Evolutionary conservation across 441 rosid genomes (phyloP).

Genomic region (Pelargonium cotyledonis): DNA sequence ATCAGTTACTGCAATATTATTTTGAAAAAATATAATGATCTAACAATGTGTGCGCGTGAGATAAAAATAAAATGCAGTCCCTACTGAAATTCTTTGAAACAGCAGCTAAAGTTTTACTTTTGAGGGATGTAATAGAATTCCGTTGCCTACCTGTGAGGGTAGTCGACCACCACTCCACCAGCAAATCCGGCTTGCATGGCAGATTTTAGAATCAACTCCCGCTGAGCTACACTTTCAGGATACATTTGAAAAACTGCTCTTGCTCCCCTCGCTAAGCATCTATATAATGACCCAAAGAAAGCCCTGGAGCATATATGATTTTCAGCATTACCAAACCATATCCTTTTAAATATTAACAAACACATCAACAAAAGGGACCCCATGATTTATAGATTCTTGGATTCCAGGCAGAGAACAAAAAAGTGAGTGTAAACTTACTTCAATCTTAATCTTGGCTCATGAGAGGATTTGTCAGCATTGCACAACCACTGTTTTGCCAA

Average conservation of each 20-base stretch:
- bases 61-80: too few relatives aligned
- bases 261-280: slow-evolving; percentile 82
- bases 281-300: slow-evolving; percentile 81
- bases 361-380: neutral
- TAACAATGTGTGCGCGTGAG: neutral
- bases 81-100: neutral
- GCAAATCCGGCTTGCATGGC: slow-evolving; percentile 93
- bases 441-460: slow-evolving; percentile 74
- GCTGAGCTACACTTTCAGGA: slow-evolving; percentile 79
- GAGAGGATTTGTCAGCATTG: slow-evolving; percentile 95
- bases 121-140: neutral
- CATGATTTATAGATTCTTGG: neutral
- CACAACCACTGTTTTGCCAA: slow-evolving; percentile 69
- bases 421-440: slow-evolving; percentile 44
- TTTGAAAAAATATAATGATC: neutral
- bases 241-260: slow-evolving; percentile 86
- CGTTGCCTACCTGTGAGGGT: slow-evolving; percentile 68
- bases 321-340: neutral
- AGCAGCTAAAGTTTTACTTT: neutral
- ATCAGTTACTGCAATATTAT: neutral
- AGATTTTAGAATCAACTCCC: slow-evolving; percentile 66
- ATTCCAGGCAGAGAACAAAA: neutral
- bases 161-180: slow-evolving; percentile 88
- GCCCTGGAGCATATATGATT: slow-evolving; percentile 40
- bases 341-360: slow-evolving; percentile 4